phyloP scores from a whole-genome alignment of 2,329 filamentous ascomycete species.

The Exophiala bonariae region DNA sequence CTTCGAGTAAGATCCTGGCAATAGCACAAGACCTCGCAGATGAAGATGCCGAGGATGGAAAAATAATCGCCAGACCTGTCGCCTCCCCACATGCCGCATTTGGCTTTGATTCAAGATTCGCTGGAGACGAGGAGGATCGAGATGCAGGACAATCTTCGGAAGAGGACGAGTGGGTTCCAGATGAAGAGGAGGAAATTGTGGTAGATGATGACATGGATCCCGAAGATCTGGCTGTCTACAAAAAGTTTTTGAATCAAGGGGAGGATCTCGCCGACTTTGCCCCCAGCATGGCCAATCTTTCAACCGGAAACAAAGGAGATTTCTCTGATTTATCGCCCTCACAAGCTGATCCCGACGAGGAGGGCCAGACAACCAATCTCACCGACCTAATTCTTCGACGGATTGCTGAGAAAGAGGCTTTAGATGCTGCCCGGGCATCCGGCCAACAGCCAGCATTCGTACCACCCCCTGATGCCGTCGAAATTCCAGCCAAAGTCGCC shows the following conservation, averaged over 20 bases:
- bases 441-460: constrained; percentile 39
- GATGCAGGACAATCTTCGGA: constrained; percentile 64
- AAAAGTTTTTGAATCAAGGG: constrained; percentile 77
- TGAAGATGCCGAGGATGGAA: constrained; percentile 65
- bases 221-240: constrained; percentile 84
- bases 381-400: constrained; percentile 92
- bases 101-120: constrained; percentile 75
- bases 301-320: constrained; percentile 29
- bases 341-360: constrained; percentile 42
- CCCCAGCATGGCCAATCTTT: constrained; percentile 29
- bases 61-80: constrained; percentile 33
- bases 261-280: constrained; percentile 42
- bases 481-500: constrained; percentile 86
- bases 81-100: constrained; percentile 64
- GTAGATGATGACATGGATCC: constrained; percentile 76
- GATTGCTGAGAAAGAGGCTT: constrained; percentile 86
- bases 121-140: constrained; percentile 49
- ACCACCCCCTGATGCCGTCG: constrained; percentile 73
- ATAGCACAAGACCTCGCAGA: constrained; percentile 87
- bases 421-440: constrained; percentile 35
- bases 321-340: constrained; percentile 27
- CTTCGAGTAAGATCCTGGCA: constrained; percentile 83
- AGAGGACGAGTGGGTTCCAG: constrained; percentile 67
- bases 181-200: constrained; percentile 59
- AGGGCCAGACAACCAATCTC: constrained; percentile 69